phyloP scores from a whole-genome alignment of 1,139 yeast genomes.

The Yamadazyma diddensiae region DNA sequence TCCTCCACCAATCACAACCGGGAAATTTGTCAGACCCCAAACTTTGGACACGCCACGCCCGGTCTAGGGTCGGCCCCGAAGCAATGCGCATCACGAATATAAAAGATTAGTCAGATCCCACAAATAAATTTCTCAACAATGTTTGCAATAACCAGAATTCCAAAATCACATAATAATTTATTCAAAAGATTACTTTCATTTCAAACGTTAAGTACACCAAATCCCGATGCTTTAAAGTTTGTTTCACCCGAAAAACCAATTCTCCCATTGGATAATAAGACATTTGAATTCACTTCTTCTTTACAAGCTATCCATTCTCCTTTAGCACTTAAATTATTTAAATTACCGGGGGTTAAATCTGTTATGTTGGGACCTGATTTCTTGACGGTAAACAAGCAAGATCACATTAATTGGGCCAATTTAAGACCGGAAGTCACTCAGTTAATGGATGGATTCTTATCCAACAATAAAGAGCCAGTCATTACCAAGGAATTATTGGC shows the following conservation, averaged over 20 bases:
- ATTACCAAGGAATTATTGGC: slow-evolving; percentile 48
- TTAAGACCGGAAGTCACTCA: slow-evolving; percentile 46
- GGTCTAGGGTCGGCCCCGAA: slow-evolving; percentile 2
- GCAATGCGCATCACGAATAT: background rate
- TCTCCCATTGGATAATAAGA: slow-evolving; percentile 64
- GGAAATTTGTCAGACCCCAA: slow-evolving; percentile 1
- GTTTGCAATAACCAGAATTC: background rate
- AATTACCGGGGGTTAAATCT: slow-evolving; percentile 80
- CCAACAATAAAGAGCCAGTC: slow-evolving; percentile 42
- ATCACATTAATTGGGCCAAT: slow-evolving; percentile 45
- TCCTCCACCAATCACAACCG: slow-evolving; percentile 1
- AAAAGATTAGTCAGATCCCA: background rate
- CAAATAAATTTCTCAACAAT: background rate
- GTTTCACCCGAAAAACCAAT: slow-evolving; percentile 44
- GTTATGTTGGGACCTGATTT: slow-evolving; percentile 79
- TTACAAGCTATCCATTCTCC: slow-evolving; percentile 76
- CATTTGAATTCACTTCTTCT: slow-evolving; percentile 67
- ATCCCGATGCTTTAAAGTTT: slow-evolving; percentile 88
- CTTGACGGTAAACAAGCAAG: slow-evolving; percentile 46
- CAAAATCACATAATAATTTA: too few species aligned
- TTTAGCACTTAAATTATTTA: slow-evolving; percentile 74
- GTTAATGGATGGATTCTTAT: slow-evolving; percentile 36
- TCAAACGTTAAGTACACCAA: slow-evolving; percentile 68
- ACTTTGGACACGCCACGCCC: too few species aligned
- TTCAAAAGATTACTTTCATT: slow-evolving; percentile 29